Conservation (phyloP, 345 rosid genomes). For the Gossypium raimondii region DNA sequence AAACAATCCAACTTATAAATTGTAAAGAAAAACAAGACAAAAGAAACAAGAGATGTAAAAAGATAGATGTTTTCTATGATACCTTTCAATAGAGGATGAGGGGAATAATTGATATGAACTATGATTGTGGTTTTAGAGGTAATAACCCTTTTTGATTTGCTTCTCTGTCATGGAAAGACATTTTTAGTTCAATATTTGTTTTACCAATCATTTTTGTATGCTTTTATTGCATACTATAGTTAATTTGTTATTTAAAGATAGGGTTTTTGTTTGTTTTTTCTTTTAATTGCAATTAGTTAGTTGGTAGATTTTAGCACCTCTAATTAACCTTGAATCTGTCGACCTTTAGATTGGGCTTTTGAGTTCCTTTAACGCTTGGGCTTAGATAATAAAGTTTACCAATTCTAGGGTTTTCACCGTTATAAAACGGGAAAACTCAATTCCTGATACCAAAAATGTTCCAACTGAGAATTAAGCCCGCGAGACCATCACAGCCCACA, state of each 20-base stretch:
- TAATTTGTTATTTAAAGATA: neutral
- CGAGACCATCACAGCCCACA: slow-evolving; percentile 12
- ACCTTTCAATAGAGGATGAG: slow-evolving; percentile 30
- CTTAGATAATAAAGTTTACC: too few species aligned
- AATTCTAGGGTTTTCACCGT: neutral
- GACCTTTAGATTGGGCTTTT: neutral
- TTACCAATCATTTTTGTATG: slow-evolving; percentile 20
- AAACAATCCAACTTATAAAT: neutral
- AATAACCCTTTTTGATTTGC: neutral
- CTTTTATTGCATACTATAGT: slow-evolving; percentile 7
- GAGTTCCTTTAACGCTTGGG: too few species aligned
- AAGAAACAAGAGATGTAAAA: neutral
- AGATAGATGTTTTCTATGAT: neutral
- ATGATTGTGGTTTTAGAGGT: neutral
- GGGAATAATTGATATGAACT: slow-evolving; percentile 17
- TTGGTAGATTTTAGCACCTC: neutral
- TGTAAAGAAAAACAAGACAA: neutral
- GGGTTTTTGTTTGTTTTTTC: neutral
- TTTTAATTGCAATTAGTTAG: neutral
- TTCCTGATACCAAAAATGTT: neutral
- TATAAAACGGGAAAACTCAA: neutral
- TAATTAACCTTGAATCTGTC: neutral
- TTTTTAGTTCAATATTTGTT: slow-evolving; percentile 5
- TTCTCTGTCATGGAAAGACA: neutral
- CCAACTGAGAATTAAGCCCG: slow-evolving; percentile 1